phyloP scores from a whole-genome alignment of 108 stramenopile genomes.

The Discostella pseudostelligera region DNA sequence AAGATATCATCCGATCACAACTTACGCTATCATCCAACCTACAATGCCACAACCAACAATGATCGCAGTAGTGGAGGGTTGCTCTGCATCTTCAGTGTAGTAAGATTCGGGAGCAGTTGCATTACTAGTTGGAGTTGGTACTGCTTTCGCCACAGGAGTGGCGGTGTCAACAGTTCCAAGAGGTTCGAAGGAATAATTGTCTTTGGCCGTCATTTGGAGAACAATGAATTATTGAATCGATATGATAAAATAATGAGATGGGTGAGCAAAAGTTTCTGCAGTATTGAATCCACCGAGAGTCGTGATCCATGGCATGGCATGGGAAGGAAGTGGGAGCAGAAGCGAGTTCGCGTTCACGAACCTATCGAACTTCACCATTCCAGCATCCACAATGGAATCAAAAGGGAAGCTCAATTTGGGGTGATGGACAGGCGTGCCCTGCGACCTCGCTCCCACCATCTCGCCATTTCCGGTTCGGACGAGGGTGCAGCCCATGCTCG shows the following conservation, averaged over 20 bases:
- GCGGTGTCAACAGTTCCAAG: slow-evolving; percentile 8
- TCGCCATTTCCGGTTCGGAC: too few species aligned
- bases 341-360: background rate
- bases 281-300: too few species aligned
- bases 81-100: slow-evolving; percentile 16
- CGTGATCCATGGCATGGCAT: too few species aligned
- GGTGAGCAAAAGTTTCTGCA: background rate
- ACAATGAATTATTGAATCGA: background rate
- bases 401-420: too few species aligned
- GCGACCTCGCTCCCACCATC: too few species aligned
- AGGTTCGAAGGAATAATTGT: slow-evolving; percentile 27
- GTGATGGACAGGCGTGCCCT: too few species aligned
- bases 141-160: slow-evolving; percentile 33
- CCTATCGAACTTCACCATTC: too few species aligned
- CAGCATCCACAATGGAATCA: too few species aligned
- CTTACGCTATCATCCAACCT: slow-evolving; percentile 34
- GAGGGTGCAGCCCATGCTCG: too few species aligned
- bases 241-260: too few species aligned
- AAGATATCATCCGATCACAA: too few species aligned
- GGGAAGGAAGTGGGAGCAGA: background rate
- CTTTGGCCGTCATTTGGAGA: slow-evolving; percentile 20
- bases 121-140: slow-evolving; percentile 7
- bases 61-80: slow-evolving; percentile 35
- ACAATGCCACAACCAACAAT: slow-evolving; percentile 39
- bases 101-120: slow-evolving; percentile 1